Base-by-base conservation (phyloP, 441 rosid species). In the Syzygium syzygioides region DNA sequence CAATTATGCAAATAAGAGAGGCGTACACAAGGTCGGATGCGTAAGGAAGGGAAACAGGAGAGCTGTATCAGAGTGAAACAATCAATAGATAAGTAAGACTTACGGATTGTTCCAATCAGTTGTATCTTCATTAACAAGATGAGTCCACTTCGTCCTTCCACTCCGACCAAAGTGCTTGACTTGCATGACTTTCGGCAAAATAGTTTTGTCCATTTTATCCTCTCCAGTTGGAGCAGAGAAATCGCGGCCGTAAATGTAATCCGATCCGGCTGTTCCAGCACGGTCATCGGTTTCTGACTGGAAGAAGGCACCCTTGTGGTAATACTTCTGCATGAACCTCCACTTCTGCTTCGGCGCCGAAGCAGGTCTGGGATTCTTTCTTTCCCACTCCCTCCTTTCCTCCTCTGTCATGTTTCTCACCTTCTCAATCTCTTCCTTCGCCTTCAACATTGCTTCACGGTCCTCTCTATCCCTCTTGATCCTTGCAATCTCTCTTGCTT, bases 41-140 rank as follows among this genome's bases (percentile, higher is more conserved):
- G 68, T 34, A 32, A 41, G 19, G 30, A 34, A 86, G 52, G 41
- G 20, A 79, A 32, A 57, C 13, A 86, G 23, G 26, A 55, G 41
- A 86, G 12, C 4, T 57, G 9, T 53, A 17, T 10, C 50, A 20
- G 12, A 85, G 64, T 32, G 48, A 32, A 55, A 56, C 79, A 68
- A 30, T n/a, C 12, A 66, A 45, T 19, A 86, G 54, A 62, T 23
- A 91, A 84, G 68, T 23, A 25, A 32, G 76, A 92, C 97, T 88
- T 94, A 97, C 99, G 98, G 99, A 90, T 94, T 95, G 92, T 95
- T 96, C 99, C 99, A 96, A 87, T 97, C 98, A 79, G 98, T 97
- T 54, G 99, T 96, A 88, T 96, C 98, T 91, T 97, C 98, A 56
- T 92, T 93, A 87, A 96, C 98, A 92, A 97, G 98, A 93, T 96